phyloP scores from a whole-genome alignment of 2,329 filamentous ascomycete genomes.

The Chaetomiaceae sp. region DNA sequence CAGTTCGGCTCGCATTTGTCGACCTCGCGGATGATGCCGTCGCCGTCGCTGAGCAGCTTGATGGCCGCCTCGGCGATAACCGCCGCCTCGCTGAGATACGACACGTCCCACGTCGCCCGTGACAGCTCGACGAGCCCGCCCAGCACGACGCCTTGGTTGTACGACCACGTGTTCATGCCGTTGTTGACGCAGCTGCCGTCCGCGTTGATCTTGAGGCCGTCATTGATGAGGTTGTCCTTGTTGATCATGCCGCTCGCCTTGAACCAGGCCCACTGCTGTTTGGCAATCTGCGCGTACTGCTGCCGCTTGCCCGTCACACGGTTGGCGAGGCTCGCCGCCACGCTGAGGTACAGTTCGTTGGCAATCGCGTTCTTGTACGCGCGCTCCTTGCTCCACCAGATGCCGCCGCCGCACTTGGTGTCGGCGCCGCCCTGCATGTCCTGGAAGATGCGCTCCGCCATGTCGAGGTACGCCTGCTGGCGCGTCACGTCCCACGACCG shows the following conservation, averaged over 20 bases:
- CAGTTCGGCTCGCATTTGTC: constrained; percentile 47
- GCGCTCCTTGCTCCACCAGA: constrained; percentile 53
- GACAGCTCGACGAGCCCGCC: constrained; percentile 49
- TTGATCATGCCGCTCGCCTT: constrained; percentile 47
- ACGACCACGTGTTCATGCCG: constrained; percentile 43
- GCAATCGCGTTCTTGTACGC: constrained; percentile 49
- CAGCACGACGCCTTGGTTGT: constrained; percentile 54
- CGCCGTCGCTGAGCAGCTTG: constrained; percentile 33
- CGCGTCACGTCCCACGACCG: constrained; percentile 48
- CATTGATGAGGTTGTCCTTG: constrained; percentile 44
- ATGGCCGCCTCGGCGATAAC: constrained; percentile 50
- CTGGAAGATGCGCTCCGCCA: constrained; percentile 48
- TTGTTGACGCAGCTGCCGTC: constrained; percentile 46
- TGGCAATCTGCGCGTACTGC: constrained; percentile 44
- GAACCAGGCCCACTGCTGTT: constrained; percentile 50
- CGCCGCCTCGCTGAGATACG: constrained; percentile 38
- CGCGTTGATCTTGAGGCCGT: constrained; percentile 42
- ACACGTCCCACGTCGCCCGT: constrained; percentile 37
- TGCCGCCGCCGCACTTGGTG: constrained; percentile 46
- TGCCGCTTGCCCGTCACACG: constrained; percentile 33
- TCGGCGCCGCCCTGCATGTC: constrained; percentile 47
- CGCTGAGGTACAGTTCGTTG: constrained; percentile 52
- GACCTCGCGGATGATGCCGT: constrained; percentile 48
- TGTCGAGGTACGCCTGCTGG: constrained; percentile 43
- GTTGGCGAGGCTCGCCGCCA: constrained; percentile 50